Conservation (phyloP, 2,329 filamentous ascomycete genomes). For the Penicillium vulpinum region DNA sequence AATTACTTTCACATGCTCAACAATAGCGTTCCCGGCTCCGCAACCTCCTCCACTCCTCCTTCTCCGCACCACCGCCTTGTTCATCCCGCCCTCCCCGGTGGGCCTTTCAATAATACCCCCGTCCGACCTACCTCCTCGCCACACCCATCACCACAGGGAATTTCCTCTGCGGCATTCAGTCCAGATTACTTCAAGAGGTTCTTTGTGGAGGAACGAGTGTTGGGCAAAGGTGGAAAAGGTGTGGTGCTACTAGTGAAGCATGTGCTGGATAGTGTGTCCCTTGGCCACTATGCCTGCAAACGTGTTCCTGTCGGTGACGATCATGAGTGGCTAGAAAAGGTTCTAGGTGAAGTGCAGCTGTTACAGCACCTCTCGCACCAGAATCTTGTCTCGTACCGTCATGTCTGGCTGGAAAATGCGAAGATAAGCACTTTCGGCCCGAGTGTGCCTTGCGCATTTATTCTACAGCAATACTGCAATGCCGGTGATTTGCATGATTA, state of each 20-base stretch:
- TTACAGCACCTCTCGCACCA: conserved; percentile 89
- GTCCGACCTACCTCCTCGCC: conserved; percentile 47
- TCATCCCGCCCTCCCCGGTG: conserved; percentile 48
- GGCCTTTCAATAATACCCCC: conserved; percentile 52
- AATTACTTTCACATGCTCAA: conserved; percentile 95
- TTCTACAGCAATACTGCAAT: conserved; percentile 97
- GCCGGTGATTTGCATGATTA: conserved; percentile 86
- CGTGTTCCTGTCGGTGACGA: conserved; percentile 93
- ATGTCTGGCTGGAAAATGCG: conserved; percentile 94
- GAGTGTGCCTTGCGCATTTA: conserved; percentile 90
- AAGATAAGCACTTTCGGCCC: conserved; percentile 83
- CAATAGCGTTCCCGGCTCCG: conserved; percentile 55
- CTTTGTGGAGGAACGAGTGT: conserved; percentile 82
- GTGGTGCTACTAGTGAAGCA: conserved; percentile 94
- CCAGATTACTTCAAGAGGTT: conserved; percentile 91
- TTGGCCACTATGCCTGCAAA: conserved; percentile 95
- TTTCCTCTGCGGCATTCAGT: conserved; percentile 83
- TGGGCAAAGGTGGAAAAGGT: conserved; percentile 89
- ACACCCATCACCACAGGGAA: conserved; percentile 64
- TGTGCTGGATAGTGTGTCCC: conserved; percentile 80
- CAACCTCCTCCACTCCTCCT: conserved; percentile 45
- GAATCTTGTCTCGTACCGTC: conserved; percentile 93
- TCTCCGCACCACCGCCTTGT: conserved; percentile 52
- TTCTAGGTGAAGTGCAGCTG: conserved; percentile 88
- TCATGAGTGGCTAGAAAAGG: conserved; percentile 92